A percentile compares a stretch with the other conserved stretches of the same genome.
Conservation (phyloP, 352 stramenopile genomes). For the Phytophthora pseudosyringae region DNA sequence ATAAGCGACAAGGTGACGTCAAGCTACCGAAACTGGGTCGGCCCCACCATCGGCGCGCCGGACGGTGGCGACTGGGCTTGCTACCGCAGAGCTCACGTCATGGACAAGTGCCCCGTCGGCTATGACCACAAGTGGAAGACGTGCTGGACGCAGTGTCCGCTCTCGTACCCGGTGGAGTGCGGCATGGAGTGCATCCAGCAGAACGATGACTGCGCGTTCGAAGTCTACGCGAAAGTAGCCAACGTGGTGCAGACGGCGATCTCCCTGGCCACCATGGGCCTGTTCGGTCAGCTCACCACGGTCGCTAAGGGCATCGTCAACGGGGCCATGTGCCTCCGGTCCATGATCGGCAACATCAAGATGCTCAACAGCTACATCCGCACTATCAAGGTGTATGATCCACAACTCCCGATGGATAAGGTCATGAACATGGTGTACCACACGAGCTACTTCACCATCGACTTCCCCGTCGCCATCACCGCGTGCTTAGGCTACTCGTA, state of each 20-base stretch:
- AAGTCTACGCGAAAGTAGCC: slow-evolving; percentile 38
- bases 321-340: slow-evolving; percentile 14
- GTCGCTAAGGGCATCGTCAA: slow-evolving; percentile 9
- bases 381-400: slow-evolving; percentile 18
- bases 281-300: slow-evolving; percentile 34
- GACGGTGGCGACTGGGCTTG: slow-evolving; percentile 26
- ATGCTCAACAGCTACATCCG: slow-evolving; percentile 27
- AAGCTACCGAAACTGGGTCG: slow-evolving; percentile 30
- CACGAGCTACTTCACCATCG: slow-evolving; percentile 27
- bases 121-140: slow-evolving; percentile 41
- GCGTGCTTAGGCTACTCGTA: slow-evolving; percentile 23
- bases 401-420: slow-evolving; percentile 17
- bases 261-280: slow-evolving; percentile 32
- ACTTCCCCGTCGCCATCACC: slow-evolving; percentile 22
- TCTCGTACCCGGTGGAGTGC: slow-evolving; percentile 54
- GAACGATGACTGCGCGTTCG: slow-evolving; percentile 34
- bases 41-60: slow-evolving; percentile 22
- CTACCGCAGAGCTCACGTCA: slow-evolving; percentile 30
- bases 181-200: slow-evolving; percentile 55
- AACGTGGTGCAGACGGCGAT: slow-evolving; percentile 40
- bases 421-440: slow-evolving; percentile 24
- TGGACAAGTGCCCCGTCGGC: slow-evolving; percentile 26
- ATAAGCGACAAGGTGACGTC: slow-evolving; percentile 21
- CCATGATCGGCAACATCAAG: slow-evolving; percentile 29
- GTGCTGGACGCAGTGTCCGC: slow-evolving; percentile 52